A percentile compares a stretch with the other conserved stretches of the same genome.
Conservation (phyloP, 2,329 filamentous ascomycete species). For the Fonsecaea monophora region DNA sequence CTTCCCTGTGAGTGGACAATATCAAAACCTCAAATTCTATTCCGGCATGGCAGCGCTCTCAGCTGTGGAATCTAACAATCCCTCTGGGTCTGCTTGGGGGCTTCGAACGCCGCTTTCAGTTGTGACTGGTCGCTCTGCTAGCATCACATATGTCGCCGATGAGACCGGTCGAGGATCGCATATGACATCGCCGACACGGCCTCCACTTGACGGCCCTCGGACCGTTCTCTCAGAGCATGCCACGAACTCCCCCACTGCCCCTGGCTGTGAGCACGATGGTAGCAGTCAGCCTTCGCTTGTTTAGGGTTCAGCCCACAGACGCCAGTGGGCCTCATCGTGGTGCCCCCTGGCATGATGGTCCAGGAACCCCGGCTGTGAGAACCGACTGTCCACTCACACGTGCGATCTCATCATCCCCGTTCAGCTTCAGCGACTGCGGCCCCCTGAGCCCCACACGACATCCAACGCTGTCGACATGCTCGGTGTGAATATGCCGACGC, state of each 20-base stretch:
- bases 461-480: background rate
- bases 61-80: background rate
- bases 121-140: background rate
- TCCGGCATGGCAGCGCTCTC: background rate
- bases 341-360: background rate
- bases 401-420: background rate
- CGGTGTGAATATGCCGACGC: background rate
- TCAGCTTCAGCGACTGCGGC: background rate
- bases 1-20: background rate
- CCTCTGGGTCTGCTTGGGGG: background rate
- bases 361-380: background rate
- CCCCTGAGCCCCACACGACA: background rate
- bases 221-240: background rate
- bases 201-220: background rate
- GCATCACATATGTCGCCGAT: background rate
- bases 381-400: background rate
- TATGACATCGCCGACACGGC: background rate
- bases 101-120: background rate
- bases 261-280: background rate
- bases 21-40: background rate
- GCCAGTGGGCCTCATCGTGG: background rate
- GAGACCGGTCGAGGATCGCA: background rate
- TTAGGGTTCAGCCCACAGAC: background rate
- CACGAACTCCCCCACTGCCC: background rate
- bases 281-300: conserved; percentile 1